A percentile compares a stretch with the other conserved stretches of the same genome.
Conservation (phyloP, 345 rosid genomes). For the Syzygium grande region DNA sequence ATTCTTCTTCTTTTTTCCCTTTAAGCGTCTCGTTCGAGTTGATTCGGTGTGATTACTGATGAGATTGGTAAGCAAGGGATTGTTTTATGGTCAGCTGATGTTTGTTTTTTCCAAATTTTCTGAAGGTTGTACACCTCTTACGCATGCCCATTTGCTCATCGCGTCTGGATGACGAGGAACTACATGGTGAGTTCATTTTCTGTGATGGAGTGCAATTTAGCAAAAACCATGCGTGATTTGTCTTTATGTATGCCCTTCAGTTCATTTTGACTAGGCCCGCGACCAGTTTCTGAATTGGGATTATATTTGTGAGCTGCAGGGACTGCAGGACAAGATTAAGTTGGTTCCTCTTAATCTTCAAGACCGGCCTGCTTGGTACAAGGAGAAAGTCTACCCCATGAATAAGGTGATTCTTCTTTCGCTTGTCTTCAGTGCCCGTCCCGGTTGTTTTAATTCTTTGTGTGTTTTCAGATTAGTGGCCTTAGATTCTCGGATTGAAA, state of each 20-base stretch:
- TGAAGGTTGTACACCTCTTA: constrained; percentile 56
- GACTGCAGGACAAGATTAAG: constrained; percentile 60
- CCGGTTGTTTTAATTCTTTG: not conserved
- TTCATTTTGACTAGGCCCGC: not conserved
- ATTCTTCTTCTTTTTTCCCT: not conserved
- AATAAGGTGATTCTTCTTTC: constrained; percentile 52
- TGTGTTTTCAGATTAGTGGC: not conserved
- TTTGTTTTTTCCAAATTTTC: not conserved
- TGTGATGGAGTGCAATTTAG: not conserved
- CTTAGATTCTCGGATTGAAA: not conserved
- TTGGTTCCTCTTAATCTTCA: constrained; percentile 68
- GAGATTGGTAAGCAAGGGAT: not conserved
- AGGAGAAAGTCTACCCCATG: constrained; percentile 66
- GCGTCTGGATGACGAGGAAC: constrained; percentile 93
- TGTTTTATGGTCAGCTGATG: not conserved
- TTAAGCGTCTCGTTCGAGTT: not conserved
- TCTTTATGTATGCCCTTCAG: not conserved
- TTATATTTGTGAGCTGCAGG: not conserved
- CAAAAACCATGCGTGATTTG: not conserved
- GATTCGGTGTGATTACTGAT: not conserved
- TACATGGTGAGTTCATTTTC: constrained; percentile 31
- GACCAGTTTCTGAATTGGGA: not conserved
- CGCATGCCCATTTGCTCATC: constrained; percentile 72
- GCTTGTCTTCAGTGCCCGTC: not conserved
- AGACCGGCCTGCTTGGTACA: constrained; percentile 82